Evolutionary conservation across 345 rosid genomes (phyloP).

Genomic region (Aurinia saxatilis): DNA sequence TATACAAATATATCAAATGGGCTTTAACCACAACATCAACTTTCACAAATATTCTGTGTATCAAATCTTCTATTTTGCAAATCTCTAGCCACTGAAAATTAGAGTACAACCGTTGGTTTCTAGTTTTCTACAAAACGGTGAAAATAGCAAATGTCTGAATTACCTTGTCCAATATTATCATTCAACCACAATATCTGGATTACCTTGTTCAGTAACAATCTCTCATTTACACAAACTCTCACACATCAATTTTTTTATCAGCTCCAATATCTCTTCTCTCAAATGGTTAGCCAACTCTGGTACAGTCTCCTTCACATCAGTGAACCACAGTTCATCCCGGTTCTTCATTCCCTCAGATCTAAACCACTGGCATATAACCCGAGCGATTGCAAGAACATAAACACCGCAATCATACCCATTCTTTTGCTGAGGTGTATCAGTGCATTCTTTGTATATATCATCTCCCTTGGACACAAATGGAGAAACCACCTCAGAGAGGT

Average conservation of each 20-base stretch:
- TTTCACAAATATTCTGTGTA: too few relatives aligned
- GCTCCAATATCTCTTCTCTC: conserved; percentile 47
- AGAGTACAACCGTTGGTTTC: background rate
- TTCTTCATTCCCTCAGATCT: conserved; percentile 24
- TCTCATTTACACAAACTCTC: conserved; percentile 19
- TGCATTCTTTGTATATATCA: conserved; percentile 35
- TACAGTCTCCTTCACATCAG: conserved; percentile 49
- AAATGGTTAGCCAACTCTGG: conserved; percentile 38
- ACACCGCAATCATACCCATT: conserved; percentile 78
- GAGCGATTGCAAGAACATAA: conserved; percentile 50
- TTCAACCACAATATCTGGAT: background rate
- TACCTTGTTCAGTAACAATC: background rate
- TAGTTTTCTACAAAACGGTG: conserved; percentile 2
- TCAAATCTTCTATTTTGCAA: too few relatives aligned
- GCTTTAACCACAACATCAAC: background rate
- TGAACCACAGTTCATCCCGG: conserved; percentile 46
- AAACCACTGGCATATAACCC: conserved; percentile 52
- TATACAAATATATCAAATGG: too few relatives aligned
- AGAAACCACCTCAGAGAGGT: conserved; percentile 38
- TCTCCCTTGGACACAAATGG: conserved; percentile 31
- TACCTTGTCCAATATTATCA: background rate
- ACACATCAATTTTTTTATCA: conserved; percentile 47
- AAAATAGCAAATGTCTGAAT: background rate
- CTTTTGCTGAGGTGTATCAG: conserved; percentile 55
- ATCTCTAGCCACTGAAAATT: too few relatives aligned